These are phyloP conservation scores for Ceratobasidium sp. DNA, from an alignment of 1,284 basidiomycete species.

Conservation along the genomic window DNA sequence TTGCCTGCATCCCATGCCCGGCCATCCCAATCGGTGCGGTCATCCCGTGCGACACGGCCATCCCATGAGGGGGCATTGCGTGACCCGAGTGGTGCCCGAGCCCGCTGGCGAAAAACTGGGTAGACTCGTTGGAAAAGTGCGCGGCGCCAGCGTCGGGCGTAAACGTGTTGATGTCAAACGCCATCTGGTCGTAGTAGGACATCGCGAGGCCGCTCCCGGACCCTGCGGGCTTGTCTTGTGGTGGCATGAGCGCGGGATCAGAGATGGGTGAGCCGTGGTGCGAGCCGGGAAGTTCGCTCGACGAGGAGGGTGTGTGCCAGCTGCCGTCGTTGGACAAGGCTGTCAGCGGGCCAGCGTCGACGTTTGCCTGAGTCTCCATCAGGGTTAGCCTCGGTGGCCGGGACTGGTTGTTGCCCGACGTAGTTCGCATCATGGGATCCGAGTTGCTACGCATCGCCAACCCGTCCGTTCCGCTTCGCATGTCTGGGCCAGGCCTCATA, in stretches of 20 bases:
- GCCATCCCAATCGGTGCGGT: conserved; percentile 31
- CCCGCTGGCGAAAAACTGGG: conserved; percentile 13
- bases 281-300: conserved; percentile 23
- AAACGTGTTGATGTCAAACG: conserved; percentile 19
- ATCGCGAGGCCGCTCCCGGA: neutral
- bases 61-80: conserved; percentile 34
- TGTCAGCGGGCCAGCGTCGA: conserved; percentile 34
- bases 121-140: conserved; percentile 32
- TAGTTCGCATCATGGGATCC: conserved; percentile 18
- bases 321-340: conserved; percentile 35
- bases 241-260: conserved; percentile 9
- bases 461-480: neutral
- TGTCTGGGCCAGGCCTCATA: conserved; percentile 4
- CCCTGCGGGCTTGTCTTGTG: neutral
- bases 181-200: conserved; percentile 9
- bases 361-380: conserved; percentile 19
- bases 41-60: conserved; percentile 24
- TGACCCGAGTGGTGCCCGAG: conserved; percentile 19
- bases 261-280: conserved; percentile 35
- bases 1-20: conserved; percentile 42
- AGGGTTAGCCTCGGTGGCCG: conserved; percentile 18
- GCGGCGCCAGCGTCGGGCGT: neutral
- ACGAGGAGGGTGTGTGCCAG: conserved; percentile 42
- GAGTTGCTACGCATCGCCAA: conserved; percentile 9
- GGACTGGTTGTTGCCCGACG: neutral